A percentile compares a stretch with the other conserved stretches of the same genome.
phyloP scores from a whole-genome alignment of 2,329 filamentous ascomycete genomes.

The Colletotrichum somersetense region DNA sequence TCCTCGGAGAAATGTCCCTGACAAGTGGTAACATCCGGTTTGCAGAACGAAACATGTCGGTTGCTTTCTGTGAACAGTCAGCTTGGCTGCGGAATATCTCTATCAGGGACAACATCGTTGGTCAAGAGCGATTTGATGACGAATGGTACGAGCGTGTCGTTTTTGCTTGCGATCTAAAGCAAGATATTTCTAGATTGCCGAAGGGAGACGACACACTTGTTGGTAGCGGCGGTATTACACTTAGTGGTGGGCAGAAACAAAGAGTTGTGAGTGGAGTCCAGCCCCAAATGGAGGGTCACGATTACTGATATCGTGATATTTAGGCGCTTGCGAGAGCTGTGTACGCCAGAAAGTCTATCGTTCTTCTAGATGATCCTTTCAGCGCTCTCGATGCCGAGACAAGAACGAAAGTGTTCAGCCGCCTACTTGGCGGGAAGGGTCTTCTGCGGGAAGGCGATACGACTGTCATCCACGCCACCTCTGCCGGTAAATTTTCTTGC shows the following conservation, averaged over 20 bases:
- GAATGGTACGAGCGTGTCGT: constrained; percentile 50
- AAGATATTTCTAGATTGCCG: constrained; percentile 42
- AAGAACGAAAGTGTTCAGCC: constrained; percentile 40
- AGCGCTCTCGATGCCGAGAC: constrained; percentile 22
- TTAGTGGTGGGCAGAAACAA: constrained; percentile 46
- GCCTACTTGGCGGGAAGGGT: constrained; percentile 41
- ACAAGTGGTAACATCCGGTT: neutral
- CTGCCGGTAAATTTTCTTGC: neutral
- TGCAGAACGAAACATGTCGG: neutral
- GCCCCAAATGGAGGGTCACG: neutral
- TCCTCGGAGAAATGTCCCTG: constrained; percentile 43
- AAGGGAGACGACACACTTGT: constrained; percentile 37
- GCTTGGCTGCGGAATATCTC: constrained; percentile 44
- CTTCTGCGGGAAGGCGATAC: constrained; percentile 42
- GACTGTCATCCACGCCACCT: constrained; percentile 36
- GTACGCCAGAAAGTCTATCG: neutral
- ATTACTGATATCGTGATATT: neutral
- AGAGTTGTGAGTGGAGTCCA: constrained; percentile 40
- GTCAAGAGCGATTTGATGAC: constrained; percentile 44
- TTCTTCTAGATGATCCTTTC: constrained; percentile 34
- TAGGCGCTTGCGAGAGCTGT: constrained; percentile 33
- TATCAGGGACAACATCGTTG: constrained; percentile 44
- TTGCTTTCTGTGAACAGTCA: constrained; percentile 43
- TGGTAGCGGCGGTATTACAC: constrained; percentile 40
- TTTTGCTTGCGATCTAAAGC: constrained; percentile 37